Evolutionary conservation across 2,329 filamentous ascomycete genomes (phyloP), one percentile per base, ranked within the genome.

Genomic region (Ascochyta lentis): DNA sequence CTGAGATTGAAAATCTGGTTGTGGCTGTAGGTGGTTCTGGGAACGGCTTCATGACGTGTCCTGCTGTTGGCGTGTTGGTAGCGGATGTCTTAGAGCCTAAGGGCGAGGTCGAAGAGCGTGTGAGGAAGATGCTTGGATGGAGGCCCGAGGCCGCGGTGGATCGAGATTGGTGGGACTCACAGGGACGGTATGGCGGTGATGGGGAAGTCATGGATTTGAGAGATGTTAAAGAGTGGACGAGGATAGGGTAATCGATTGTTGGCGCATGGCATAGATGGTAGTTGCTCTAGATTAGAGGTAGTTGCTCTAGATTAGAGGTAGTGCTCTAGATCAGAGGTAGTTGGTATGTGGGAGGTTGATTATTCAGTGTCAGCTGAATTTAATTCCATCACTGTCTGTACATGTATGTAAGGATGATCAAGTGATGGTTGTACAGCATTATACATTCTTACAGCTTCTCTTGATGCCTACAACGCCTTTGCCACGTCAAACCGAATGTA

Each of bases 21-120:
- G 62, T 85, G 15, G 83, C 79, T 4, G 77, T 80, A 4, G 83
- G 83, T 6, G 83, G 77, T 0, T 82, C 79, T 27, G 82, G 82
- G 1, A 80, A 84, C 61, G 82, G 79, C 3, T 84, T 82, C 59
- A 83, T 81, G 76, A 78, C 81, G 35, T 80, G 82, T 63, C 81
- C 82, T 2, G 75, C 77, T 3, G 78, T 85, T 38, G 83, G 83
- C 1, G 71, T 75, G 4, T 78, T 82, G 22, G 80, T 85, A 23
- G 76, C 70, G 1, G 81, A 85, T 66, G 75, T 76, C 4, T 47
- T 85, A 7, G 50, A 63, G 24, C 35, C 15, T 37, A 79, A 83
- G 54, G 78, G 73, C 0, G 74, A 63, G 7, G 56, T 83, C 35
- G 79, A 83, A 37, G 66, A 64, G 7, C 74, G 75, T 43, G 63